Evolutionary conservation across 257 asterid genomes (phyloP).

Genomic region (Nicotiana noctiflora): DNA sequence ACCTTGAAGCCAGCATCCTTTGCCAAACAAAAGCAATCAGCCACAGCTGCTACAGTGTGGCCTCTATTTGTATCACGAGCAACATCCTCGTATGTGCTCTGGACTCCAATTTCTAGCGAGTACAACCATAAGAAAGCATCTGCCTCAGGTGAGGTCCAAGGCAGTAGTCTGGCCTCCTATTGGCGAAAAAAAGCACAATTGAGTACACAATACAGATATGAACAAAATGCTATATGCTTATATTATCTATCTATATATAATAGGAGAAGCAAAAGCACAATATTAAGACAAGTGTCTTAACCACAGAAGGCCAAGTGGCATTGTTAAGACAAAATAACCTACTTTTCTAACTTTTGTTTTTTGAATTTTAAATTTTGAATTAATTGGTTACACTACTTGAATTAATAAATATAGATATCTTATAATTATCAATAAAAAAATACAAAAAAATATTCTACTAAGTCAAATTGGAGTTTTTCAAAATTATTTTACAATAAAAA

Average conservation of each 20-base stretch:
- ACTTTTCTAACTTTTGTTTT: too few relatives aligned
- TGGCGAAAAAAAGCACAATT: constrained; percentile 14
- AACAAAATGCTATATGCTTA: not conserved
- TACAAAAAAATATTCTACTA: too few relatives aligned
- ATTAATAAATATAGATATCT: too few relatives aligned
- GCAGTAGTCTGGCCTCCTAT: constrained; percentile 97
- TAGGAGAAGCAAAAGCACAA: too few relatives aligned
- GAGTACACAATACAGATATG: constrained; percentile 8
- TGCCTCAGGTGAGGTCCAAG: constrained; percentile 98
- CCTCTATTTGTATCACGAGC: constrained; percentile 99
- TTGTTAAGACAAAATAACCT: too few relatives aligned
- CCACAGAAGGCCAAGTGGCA: too few relatives aligned
- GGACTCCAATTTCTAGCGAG: constrained; percentile 98
- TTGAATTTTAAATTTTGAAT: too few relatives aligned
- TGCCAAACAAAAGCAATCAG: constrained; percentile 97
- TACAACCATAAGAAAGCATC: constrained; percentile 96
- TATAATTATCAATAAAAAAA: too few relatives aligned
- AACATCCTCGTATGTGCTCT: constrained; percentile 98
- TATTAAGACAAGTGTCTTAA: too few relatives aligned
- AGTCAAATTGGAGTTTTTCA: too few relatives aligned
- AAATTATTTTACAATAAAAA: too few relatives aligned
- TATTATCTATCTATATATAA: not conserved
- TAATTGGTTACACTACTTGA: too few relatives aligned
- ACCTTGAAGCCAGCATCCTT: constrained; percentile 99
- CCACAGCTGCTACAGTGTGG: constrained; percentile 97